phyloP scores from a whole-genome alignment of 495 filamentous ascomycete genomes.

The Podospora australis region DNA sequence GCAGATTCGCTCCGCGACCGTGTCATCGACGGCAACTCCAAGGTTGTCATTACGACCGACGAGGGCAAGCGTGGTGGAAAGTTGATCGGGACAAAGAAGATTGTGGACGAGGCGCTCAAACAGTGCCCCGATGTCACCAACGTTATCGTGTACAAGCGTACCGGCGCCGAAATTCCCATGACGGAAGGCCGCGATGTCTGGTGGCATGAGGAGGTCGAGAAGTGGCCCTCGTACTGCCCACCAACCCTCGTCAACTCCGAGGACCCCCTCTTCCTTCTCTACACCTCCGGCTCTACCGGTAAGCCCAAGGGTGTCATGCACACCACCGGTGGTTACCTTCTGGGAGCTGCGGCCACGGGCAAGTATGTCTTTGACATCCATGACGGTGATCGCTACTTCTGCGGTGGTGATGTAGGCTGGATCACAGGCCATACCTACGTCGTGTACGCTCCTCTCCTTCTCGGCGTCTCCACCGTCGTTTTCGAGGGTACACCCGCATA shows the following conservation, averaged over 20 bases:
- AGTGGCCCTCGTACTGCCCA: slow-evolving; percentile 84
- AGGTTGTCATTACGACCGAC: slow-evolving; percentile 91
- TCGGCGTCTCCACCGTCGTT: slow-evolving; percentile 93
- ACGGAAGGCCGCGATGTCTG: slow-evolving; percentile 84
- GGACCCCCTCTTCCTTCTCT: slow-evolving; percentile 94
- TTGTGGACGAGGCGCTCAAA: slow-evolving; percentile 96
- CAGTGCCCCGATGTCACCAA: slow-evolving; percentile 87
- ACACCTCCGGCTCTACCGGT: slow-evolving; percentile 95
- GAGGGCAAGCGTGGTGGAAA: slow-evolving; percentile 98
- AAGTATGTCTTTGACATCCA: slow-evolving; percentile 99
- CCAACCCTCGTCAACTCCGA: slow-evolving; percentile 86
- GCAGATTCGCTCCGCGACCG: slow-evolving; percentile 95
- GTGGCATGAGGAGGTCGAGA: slow-evolving; percentile 98
- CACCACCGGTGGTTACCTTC: slow-evolving; percentile 88
- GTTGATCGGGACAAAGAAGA: slow-evolving; percentile 97
- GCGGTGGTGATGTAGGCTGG: slow-evolving; percentile 97
- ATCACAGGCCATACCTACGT: slow-evolving; percentile 99
- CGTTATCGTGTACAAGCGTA: slow-evolving; percentile 90
- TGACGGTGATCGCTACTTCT: slow-evolving; percentile 88
- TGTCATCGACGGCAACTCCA: slow-evolving; percentile 82
- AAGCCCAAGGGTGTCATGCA: slow-evolving; percentile 99
- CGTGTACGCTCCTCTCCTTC: slow-evolving; percentile 88
- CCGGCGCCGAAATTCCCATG: slow-evolving; percentile 87
- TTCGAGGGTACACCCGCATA: slow-evolving; percentile 98
- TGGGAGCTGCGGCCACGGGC: slow-evolving; percentile 87